A percentile compares a stretch with the other conserved stretches of the same genome.
phyloP scores from a whole-genome alignment of 2,329 filamentous ascomycete genomes.

The Cercospora citrullina region DNA sequence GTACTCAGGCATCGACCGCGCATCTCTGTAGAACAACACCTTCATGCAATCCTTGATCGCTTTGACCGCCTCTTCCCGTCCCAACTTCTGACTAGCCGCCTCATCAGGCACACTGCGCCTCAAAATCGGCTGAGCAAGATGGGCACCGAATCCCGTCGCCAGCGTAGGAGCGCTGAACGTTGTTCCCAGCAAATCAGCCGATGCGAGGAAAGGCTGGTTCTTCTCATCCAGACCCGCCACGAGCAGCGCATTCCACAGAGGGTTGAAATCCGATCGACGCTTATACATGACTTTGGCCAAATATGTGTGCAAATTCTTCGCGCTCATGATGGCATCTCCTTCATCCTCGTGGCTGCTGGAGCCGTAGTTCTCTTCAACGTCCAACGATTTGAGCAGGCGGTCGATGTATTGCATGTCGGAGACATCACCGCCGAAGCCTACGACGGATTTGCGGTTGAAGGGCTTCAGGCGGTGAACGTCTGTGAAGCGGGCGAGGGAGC shows the following conservation, averaged over 20 bases:
- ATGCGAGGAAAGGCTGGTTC: constrained; percentile 82
- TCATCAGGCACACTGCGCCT: constrained; percentile 82
- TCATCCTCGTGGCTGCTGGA: constrained; percentile 60
- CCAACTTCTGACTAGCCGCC: constrained; percentile 68
- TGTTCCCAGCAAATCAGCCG: constrained; percentile 87
- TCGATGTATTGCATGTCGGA: constrained; percentile 99
- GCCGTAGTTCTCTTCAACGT: constrained; percentile 85
- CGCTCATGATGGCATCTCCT: constrained; percentile 61
- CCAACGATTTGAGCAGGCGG: constrained; percentile 81
- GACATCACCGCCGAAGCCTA: constrained; percentile 95
- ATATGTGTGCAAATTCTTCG: constrained; percentile 95
- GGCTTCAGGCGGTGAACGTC: constrained; percentile 92
- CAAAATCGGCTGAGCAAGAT: constrained; percentile 90
- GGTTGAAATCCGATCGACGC: constrained; percentile 92
- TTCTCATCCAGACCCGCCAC: constrained; percentile 83
- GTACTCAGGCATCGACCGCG: constrained; percentile 86
- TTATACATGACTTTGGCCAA: constrained; percentile 94
- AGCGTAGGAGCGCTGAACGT: constrained; percentile 86
- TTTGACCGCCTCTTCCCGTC: constrained; percentile 74
- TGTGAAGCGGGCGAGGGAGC: constrained; percentile 90
- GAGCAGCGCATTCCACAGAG: constrained; percentile 93
- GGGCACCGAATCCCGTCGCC: constrained; percentile 89
- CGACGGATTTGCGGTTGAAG: constrained; percentile 79
- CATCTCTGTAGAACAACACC: constrained; percentile 96
- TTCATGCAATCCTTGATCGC: constrained; percentile 95